Evolutionary conservation across 148 eudicot genomes (phyloP).

Genomic region (Vaccinium macrocarpon): DNA sequence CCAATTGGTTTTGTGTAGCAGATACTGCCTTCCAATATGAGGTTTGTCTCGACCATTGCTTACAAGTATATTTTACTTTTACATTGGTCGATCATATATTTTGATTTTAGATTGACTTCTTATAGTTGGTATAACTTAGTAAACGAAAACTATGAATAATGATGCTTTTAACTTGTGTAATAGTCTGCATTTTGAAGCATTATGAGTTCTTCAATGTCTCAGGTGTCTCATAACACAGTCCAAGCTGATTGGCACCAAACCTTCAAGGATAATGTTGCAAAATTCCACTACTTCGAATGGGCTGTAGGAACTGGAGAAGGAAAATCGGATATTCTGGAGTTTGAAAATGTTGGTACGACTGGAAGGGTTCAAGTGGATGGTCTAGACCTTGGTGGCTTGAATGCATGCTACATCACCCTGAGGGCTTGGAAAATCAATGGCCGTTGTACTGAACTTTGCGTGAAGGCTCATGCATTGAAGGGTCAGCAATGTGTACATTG

Average conservation of each 20-base stretch:
- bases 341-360: conserved; percentile 89
- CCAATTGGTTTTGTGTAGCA: conserved; percentile 94
- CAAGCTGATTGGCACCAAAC: conserved; percentile 94
- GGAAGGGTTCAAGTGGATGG: conserved; percentile 74
- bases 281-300: conserved; percentile 95
- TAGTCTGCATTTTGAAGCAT: conserved; percentile 6
- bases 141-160: neutral
- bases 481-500: conserved; percentile 89
- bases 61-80: neutral
- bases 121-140: neutral
- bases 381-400: conserved; percentile 72
- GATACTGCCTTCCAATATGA: conserved; percentile 91
- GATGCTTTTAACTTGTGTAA: neutral
- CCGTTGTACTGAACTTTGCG: conserved; percentile 67
- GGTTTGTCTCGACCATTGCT: conserved; percentile 37
- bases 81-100: neutral
- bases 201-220: conserved; percentile 17
- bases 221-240: conserved; percentile 81
- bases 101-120: neutral
- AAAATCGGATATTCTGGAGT: conserved; percentile 82
- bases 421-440: conserved; percentile 90
- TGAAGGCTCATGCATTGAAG: conserved; percentile 94
- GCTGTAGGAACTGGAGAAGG: conserved; percentile 96
- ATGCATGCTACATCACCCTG: conserved; percentile 84
- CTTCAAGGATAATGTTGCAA: conserved; percentile 66